Conservation (phyloP, 768 basidiomycete genomes). For the Agrocybe chaxingu region DNA sequence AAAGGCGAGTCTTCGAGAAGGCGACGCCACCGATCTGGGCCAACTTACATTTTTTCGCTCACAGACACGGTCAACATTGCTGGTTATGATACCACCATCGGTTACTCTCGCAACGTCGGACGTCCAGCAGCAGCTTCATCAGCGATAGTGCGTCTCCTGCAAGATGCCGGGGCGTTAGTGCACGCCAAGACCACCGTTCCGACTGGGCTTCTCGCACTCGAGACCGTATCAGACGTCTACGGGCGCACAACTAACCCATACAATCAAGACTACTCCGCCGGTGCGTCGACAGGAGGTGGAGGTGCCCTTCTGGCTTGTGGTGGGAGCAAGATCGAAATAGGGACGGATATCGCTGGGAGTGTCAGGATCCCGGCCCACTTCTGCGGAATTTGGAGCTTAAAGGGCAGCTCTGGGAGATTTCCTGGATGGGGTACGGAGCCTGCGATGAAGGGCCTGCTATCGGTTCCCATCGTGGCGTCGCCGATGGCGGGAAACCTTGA, state of each 20-base stretch:
- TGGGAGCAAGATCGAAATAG: constrained; percentile 65
- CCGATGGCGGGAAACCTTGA: constrained; percentile 63
- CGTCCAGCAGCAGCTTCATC: constrained; percentile 45
- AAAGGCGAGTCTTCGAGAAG: constrained; percentile 42
- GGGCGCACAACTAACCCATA: constrained; percentile 64
- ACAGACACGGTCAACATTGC: constrained; percentile 45
- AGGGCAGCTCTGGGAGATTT: constrained; percentile 57
- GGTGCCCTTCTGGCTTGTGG: constrained; percentile 63
- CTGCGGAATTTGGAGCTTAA: constrained; percentile 67
- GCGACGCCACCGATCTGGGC: neutral
- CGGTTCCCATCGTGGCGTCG: constrained; percentile 47
- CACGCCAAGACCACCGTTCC: constrained; percentile 65
- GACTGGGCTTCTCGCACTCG: constrained; percentile 51
- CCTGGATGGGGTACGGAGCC: constrained; percentile 46
- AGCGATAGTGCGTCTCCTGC: constrained; percentile 52
- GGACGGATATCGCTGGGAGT: constrained; percentile 72
- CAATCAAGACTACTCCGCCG: constrained; percentile 46
- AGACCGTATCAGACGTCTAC: constrained; percentile 58
- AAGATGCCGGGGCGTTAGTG: constrained; percentile 61
- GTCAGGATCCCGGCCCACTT: constrained; percentile 73
- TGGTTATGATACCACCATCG: constrained; percentile 61
- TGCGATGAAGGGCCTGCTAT: constrained; percentile 54
- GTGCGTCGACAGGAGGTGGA: constrained; percentile 72
- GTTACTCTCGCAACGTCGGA: constrained; percentile 50
- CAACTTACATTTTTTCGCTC: neutral